These are phyloP conservation scores for Solanum habrochaites DNA, from an alignment of 257 asterid genomes.

Conservation along the genomic window DNA sequence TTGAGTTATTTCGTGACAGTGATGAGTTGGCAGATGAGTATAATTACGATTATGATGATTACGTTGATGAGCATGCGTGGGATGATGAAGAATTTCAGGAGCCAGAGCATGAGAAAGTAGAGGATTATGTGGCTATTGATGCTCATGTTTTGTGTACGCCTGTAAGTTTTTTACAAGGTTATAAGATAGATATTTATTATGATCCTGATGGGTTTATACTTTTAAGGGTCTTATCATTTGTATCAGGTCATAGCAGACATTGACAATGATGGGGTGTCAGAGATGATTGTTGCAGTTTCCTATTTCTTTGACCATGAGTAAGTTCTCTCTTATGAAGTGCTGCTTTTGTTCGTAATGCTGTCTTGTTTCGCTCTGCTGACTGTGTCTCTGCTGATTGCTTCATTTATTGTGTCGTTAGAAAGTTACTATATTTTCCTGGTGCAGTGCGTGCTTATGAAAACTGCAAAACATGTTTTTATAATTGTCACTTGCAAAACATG, in stretches of 20 bases:
- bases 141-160: conserved; percentile 94
- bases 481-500: neutral
- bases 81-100: conserved; percentile 90
- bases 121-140: conserved; percentile 79
- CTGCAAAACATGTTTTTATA: neutral
- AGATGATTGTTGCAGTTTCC: conserved; percentile 96
- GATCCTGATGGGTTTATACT: neutral
- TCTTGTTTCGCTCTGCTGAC: neutral
- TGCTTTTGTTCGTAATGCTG: neutral
- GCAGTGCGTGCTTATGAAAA: neutral
- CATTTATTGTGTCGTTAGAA: neutral
- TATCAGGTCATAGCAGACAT: conserved; percentile 95
- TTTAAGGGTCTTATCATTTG: neutral
- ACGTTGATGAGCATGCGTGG: conserved; percentile 77
- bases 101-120: conserved; percentile 72
- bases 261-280: conserved; percentile 86
- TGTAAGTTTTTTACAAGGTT: conserved; percentile 35
- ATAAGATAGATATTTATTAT: neutral
- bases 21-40: conserved; percentile 95
- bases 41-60: conserved; percentile 91
- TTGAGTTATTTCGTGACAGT: conserved; percentile 72
- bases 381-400: neutral
- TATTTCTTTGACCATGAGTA: conserved; percentile 99
- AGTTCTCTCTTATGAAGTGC: conserved; percentile 6
- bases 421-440: neutral